Conservation (phyloP, 768 basidiomycete genomes). For the Tubosaeta brunneosetosa region DNA sequence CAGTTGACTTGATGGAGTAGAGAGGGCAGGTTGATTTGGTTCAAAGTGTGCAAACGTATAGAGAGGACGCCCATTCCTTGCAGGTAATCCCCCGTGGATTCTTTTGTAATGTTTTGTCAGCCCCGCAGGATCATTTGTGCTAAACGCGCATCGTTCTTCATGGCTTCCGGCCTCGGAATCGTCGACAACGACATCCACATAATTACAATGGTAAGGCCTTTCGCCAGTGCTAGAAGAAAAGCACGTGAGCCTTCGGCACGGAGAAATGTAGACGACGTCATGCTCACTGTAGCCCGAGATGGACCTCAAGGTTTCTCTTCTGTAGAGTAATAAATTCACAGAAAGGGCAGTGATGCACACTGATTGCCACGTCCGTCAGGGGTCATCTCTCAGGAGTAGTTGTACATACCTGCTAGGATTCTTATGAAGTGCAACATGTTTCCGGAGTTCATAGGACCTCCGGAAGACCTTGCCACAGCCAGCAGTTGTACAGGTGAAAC, state of each 20-base stretch:
- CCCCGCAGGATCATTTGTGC: constrained; percentile 23
- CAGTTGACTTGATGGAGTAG: too few relatives aligned
- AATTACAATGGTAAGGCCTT: constrained; percentile 8
- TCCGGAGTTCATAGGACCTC: constrained; percentile 7
- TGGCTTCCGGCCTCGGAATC: background rate
- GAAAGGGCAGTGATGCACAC: constrained; percentile 10
- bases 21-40: background rate
- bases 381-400: background rate
- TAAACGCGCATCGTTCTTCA: constrained; percentile 11
- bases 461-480: constrained; percentile 4
- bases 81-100: constrained; percentile 18
- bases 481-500: background rate
- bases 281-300: constrained; percentile 17
- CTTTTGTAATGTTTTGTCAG: constrained; percentile 24
- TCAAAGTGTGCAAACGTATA: background rate
- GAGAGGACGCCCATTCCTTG: background rate
- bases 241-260: background rate
- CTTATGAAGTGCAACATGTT: constrained; percentile 9
- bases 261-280: background rate
- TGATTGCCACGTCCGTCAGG: background rate
- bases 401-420: constrained; percentile 4
- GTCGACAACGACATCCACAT: background rate
- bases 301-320: constrained; percentile 20
- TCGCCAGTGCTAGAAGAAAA: constrained; percentile 18
- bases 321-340: constrained; percentile 16